These are phyloP conservation scores for Breviolum minutum DNA, from an alignment of 73 alveolate species.

Conservation along the genomic window DNA sequence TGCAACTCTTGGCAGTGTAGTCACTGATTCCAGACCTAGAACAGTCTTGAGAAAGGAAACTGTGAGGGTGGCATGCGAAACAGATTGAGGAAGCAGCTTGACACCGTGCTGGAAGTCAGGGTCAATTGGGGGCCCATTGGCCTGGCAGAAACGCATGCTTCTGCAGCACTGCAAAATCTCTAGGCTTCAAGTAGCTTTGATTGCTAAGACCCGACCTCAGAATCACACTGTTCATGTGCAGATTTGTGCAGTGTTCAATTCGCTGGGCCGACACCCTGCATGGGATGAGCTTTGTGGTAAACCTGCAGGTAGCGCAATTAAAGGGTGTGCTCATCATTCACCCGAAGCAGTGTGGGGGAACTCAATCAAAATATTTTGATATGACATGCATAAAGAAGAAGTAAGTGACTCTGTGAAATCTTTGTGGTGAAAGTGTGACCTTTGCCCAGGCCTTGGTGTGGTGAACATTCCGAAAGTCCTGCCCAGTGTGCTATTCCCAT, in stretches of 20 bases:
- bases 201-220: not conserved
- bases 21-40: conserved; percentile 81
- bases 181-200: not conserved
- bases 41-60: not conserved
- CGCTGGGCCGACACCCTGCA: conserved; percentile 45
- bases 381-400: too few relatives aligned
- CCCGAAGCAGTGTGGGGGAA: too few relatives aligned
- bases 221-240: not conserved
- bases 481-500: not conserved
- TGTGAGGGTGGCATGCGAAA: not conserved
- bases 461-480: conserved; percentile 32
- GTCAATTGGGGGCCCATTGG: conserved; percentile 62
- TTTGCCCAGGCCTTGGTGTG: conserved; percentile 21
- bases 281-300: conserved; percentile 39
- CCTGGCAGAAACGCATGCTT: conserved; percentile 1
- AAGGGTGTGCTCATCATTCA: too few relatives aligned
- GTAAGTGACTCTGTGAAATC: too few relatives aligned
- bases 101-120: conserved; percentile 56
- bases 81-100: conserved; percentile 14
- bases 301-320: not conserved
- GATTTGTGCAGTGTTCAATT: not conserved
- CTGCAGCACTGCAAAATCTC: too few relatives aligned
- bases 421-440: not conserved
- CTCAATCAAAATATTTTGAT: too few relatives aligned
- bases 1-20: conserved; percentile 94